Percentiles rank a stretch among this genome's conserved stretches.
Evolutionary conservation across 139 green algal species (phyloP).

Genomic region (Micractinium conductrix): DNA sequence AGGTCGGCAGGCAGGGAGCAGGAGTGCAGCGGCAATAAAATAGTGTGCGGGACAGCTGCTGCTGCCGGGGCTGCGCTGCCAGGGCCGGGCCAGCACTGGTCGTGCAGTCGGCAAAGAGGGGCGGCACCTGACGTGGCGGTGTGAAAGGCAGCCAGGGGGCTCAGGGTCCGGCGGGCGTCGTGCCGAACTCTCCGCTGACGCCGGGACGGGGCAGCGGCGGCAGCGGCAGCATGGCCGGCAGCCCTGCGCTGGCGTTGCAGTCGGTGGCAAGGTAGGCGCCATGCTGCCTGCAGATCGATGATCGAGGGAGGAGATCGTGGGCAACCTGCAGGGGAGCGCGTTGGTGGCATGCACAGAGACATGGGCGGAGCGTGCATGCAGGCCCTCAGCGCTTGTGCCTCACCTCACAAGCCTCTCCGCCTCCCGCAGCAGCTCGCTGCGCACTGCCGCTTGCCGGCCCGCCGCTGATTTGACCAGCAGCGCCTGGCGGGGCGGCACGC

Average conservation of each 20-base stretch:
- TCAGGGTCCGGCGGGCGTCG: background rate
- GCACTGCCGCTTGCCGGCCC: background rate
- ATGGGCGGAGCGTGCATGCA: background rate
- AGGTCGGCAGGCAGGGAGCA: too few relatives aligned
- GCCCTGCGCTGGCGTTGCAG: background rate
- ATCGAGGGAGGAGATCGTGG: too few relatives aligned
- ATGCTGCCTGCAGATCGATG: background rate
- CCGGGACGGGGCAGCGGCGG: background rate
- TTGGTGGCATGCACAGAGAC: background rate
- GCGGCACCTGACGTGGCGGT: too few relatives aligned
- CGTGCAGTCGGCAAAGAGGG: too few relatives aligned
- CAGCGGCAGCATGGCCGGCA: background rate
- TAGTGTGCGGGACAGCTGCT: too few relatives aligned
- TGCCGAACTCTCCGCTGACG: slow-evolving; percentile 3
- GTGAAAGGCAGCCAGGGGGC: too few relatives aligned
- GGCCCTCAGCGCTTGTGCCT: background rate
- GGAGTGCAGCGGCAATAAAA: too few relatives aligned
- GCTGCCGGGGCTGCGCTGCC: too few relatives aligned
- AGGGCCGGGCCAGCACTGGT: too few relatives aligned
- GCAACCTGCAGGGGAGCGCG: background rate
- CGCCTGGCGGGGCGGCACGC: background rate
- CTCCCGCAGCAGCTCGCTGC: slow-evolving; percentile 28
- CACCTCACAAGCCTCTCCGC: slow-evolving; percentile 38
- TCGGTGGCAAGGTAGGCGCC: background rate
- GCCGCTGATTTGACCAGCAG: background rate